These are phyloP conservation scores for Wallacemonas sp. DNA, from an alignment of 208 protist genomes.

Conservation along the genomic window DNA sequence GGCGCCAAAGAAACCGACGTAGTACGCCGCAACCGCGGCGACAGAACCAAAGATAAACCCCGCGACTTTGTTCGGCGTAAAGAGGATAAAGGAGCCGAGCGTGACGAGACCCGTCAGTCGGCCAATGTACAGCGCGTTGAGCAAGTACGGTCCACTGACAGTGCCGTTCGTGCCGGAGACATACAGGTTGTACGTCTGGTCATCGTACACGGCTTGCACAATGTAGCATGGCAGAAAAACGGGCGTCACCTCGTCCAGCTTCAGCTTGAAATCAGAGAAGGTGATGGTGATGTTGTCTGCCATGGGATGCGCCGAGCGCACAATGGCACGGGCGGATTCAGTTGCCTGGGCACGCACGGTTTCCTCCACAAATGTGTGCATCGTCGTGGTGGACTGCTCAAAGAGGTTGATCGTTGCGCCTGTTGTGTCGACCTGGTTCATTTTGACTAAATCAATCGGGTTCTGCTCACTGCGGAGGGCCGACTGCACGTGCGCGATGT, in stretches of 20 bases:
- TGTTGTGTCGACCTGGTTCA: conserved; percentile 61
- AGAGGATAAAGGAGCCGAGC: conserved; percentile 29
- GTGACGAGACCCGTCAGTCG: conserved; percentile 39
- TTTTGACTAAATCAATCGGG: conserved; percentile 53
- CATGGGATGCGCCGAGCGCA: conserved; percentile 66
- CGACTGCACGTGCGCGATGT: conserved; percentile 73
- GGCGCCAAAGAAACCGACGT: conserved; percentile 63
- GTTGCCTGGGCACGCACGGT: conserved; percentile 55
- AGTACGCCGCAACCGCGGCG: conserved; percentile 52
- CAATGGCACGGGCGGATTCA: conserved; percentile 40
- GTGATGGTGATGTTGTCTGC: conserved; percentile 50
- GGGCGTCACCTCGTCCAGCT: conserved; percentile 66
- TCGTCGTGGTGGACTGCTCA: conserved; percentile 79
- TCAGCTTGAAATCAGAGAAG: conserved; percentile 59
- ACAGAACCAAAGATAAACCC: conserved; percentile 56
- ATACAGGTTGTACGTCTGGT: conserved; percentile 76
- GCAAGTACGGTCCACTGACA: conserved; percentile 73
- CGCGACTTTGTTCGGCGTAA: conserved; percentile 70
- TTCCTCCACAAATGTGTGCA: conserved; percentile 57
- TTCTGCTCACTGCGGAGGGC: conserved; percentile 61
- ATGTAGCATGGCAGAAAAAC: conserved; percentile 86
- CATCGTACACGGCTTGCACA: conserved; percentile 76
- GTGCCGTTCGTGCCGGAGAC: conserved; percentile 64
- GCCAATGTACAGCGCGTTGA: conserved; percentile 73
- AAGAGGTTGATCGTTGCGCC: conserved; percentile 82